Percentiles rank a stretch among this genome's conserved stretches.
Evolutionary conservation across 1,139 yeast genomes (phyloP).

Genomic region (Debaryomyces robertsiae): DNA sequence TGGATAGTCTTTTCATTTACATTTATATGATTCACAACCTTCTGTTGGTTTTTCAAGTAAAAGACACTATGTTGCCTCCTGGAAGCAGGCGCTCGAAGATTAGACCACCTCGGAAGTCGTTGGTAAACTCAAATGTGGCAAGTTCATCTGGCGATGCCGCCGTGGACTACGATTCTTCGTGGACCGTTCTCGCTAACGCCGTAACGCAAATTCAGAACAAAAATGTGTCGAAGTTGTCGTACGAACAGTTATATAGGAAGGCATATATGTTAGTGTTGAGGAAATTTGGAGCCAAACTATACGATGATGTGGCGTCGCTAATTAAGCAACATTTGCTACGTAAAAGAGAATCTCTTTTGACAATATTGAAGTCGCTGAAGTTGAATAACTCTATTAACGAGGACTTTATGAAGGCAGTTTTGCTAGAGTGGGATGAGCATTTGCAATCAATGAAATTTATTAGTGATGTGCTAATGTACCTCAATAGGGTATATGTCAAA

Average conservation of each 20-base stretch:
- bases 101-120: conserved; percentile 69
- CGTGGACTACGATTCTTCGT: conserved; percentile 67
- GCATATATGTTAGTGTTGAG: conserved; percentile 79
- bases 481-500: conserved; percentile 81
- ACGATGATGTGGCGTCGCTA: conserved; percentile 59
- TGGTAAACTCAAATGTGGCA: conserved; percentile 26
- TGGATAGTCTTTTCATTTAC: too few species aligned
- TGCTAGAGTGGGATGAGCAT: conserved; percentile 74
- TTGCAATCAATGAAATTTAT: conserved; percentile 75
- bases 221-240: conserved; percentile 75
- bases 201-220: conserved; percentile 73
- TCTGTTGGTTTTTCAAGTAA: too few species aligned
- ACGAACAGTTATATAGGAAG: conserved; percentile 80
- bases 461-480: conserved; percentile 84
- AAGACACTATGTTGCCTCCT: conserved; percentile 48
- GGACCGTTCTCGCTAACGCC: conserved; percentile 75
- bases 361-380: conserved; percentile 16
- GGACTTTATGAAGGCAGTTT: conserved; percentile 49
- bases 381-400: conserved; percentile 19
- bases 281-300: conserved; percentile 70
- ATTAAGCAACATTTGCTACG: conserved; percentile 52
- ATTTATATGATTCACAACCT: too few species aligned
- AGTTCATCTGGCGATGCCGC: conserved; percentile 25
- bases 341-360: conserved; percentile 28
- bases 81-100: conserved; percentile 60